Evolutionary conservation across 306 rosid species (phyloP), one percentile per base, ranked within the genome.

Genomic region (Carpinus viminea): DNA sequence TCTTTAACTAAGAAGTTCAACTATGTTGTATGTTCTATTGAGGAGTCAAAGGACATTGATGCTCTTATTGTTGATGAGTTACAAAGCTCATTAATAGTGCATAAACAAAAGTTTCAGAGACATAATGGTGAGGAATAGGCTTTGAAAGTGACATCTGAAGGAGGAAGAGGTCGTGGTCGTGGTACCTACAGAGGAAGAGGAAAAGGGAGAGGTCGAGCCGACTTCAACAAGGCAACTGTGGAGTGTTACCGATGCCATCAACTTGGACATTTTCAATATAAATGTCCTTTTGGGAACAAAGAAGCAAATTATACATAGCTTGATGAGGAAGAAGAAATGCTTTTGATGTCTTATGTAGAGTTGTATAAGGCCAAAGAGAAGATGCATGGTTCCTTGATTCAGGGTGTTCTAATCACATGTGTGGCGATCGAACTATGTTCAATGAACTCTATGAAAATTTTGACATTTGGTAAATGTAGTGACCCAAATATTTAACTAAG

Each of bases 281-380:
- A 74, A 74, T 56, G 77, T 74, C 77, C 54, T 53, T 72, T 24
- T 73, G 7, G 31, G 55, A 74, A 59, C 47, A 57, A 56, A 74
- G 70, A 74, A 41, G 78, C 69, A 59, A 57, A 74, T 34, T 74
- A 57, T 74, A 70, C 38, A 38, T n/a, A 74, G 43, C 20, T 74
- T 31, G 66, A 57, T 74, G 76, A 52, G 76, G 78, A 74, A 74
- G 78, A 74, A 31, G 78, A 74, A 59, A 56, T 57, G 69, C 78
- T 74, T 57, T 46, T 74, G 45, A 75, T 75, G 78, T 43, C 78
- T 46, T 75, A 34, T 43, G 68, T 56, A 55, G 56, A 43, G 54
- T 13, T 34, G 21, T 10, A 43, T 38, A 24, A 57, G 55, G 68
- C 55, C 38, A 24, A 74, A 74, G 70, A 59, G 55, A 74, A 55